Evolutionary conservation across 2,329 filamentous ascomycete species (phyloP), one percentile per base, ranked within the genome.

Genomic region (Chaetomium globosum): DNA sequence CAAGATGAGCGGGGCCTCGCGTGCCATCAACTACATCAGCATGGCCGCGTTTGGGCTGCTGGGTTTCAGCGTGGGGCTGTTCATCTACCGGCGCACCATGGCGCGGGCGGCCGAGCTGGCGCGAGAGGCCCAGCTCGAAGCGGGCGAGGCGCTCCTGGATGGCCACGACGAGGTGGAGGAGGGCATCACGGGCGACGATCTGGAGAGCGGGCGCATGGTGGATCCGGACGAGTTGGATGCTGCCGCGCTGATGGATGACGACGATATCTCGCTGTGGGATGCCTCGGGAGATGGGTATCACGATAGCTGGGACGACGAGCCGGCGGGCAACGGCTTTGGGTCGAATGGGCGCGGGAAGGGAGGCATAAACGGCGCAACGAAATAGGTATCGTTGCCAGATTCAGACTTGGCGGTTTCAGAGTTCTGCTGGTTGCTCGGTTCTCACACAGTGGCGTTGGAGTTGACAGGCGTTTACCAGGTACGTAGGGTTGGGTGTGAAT

Each of bases 51-150:
- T 92, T 31, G 85, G 86, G 58, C 73, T 86, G 26, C 80, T 96
- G 13, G 95, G 95, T 54, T 79, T 89, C 26, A 83, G 81, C 30
- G 93, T 95, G 2, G 94, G 92, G 19, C 90, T 87, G 77, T 82
- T 96, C 77, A 96, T 99, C 75, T 99, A 97, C 80, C 84, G 84
- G 61, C 82, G 85, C 66, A 89, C 87, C 63, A 87, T 89, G 82
- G 81, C 84, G 49, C 81, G 87, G 60, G 86, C 87, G 21, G 82
- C 82, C 58, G 83, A 87, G 75, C 78, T 89, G 39, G 83, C 81
- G 13, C 75, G 79, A 51, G 81, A 82, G 58, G 80, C 81, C 57
- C 77, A 76, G n/a, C 70, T 74, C 3, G 68, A 64, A 19, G 67
- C 48, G 16, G 67, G 63, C 5, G 67, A 56, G 51, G 63, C 54